Evolutionary conservation across 1,284 basidiomycete species (phyloP), one percentile per base, ranked within the genome.

Genomic region (Lignosus rhinocerotis): DNA sequence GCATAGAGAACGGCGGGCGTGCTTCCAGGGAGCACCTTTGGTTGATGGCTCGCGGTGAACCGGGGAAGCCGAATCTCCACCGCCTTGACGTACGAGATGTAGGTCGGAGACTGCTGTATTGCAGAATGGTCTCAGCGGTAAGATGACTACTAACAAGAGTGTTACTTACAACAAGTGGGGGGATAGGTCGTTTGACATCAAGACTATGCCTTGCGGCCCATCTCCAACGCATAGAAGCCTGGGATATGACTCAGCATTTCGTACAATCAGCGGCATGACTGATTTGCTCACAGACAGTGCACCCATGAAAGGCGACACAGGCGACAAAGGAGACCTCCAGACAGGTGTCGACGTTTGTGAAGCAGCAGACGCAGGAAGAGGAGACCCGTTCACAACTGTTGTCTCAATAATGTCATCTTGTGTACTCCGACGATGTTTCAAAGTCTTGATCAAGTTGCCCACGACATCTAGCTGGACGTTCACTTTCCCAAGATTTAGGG

Each of bases 381-480:
- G 32, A n/a, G 60, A 51, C 16, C 32, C 51, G 6, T 34, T 58
- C 44, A 49, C 9, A 3, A 34, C 34, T 30, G 17, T 21, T 1
- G 38, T 17, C 16, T 48, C 36, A 1, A 33, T 4, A 39, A 51
- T 46, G n/a, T 14, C 51, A 46, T 58, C 38, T 16, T 49, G 46
- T 3, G 56, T 38, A 5, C 14, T 31, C 16, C 61, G 64, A 32
- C 64, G 63, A 53, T 64, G 56, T 59, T 64, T 72, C 65, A 60
- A 67, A 53, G 45, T 63, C 70, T 72, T 68, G 36, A 80, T 54
- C 10, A 84, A 65, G 19, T 67, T 60, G 33, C 76, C 73, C 7
- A 83, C 50, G 36, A 78, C 71, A 60, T 84, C 80, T 42, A 83
- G 68, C 54, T 84, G 79, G 5, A 85, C 59, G 41, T 77, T 74